Percentiles rank a stretch among this genome's conserved stretches.
Conservation (phyloP, 306 rosid genomes). For the Rosa lucieae region DNA sequence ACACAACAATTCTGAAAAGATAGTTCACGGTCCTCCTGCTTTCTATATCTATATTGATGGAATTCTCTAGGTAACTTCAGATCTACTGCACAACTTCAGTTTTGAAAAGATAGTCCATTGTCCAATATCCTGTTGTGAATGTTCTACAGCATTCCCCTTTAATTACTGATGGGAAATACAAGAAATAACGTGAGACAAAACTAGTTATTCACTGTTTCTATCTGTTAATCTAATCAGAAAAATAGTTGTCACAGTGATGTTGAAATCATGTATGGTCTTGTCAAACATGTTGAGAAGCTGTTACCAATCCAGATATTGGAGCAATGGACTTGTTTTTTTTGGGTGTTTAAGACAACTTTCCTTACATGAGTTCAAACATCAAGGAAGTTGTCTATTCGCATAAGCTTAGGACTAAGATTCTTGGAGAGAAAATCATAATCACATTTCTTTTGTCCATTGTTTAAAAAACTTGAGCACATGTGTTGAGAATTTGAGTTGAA, state of each 20-base stretch:
- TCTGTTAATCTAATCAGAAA: not conserved
- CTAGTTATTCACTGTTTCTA: not conserved
- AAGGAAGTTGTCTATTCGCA: not conserved
- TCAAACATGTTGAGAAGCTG: not conserved
- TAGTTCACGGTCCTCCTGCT: not conserved
- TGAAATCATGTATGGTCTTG: not conserved
- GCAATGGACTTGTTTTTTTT: not conserved
- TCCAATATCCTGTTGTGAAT: constrained; percentile 3
- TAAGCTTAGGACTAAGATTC: not conserved
- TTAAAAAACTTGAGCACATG: not conserved
- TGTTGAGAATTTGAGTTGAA: not conserved
- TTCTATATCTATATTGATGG: not conserved
- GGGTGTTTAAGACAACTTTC: not conserved
- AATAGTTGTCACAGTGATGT: not conserved
- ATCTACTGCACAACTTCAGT: not conserved
- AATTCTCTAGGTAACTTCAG: not conserved
- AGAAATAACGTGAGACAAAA: not conserved
- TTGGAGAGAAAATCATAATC: not conserved
- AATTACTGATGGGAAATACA: not conserved
- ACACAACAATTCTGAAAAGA: not conserved
- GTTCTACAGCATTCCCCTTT: not conserved
- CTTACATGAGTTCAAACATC: not conserved
- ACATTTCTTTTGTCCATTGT: not conserved
- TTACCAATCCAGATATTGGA: not conserved
- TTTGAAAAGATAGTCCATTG: not conserved